Evolutionary conservation across 2,329 filamentous ascomycete genomes (phyloP), one percentile per base, ranked within the genome.

Genomic region (Ophiostoma himal-ulmi): DNA sequence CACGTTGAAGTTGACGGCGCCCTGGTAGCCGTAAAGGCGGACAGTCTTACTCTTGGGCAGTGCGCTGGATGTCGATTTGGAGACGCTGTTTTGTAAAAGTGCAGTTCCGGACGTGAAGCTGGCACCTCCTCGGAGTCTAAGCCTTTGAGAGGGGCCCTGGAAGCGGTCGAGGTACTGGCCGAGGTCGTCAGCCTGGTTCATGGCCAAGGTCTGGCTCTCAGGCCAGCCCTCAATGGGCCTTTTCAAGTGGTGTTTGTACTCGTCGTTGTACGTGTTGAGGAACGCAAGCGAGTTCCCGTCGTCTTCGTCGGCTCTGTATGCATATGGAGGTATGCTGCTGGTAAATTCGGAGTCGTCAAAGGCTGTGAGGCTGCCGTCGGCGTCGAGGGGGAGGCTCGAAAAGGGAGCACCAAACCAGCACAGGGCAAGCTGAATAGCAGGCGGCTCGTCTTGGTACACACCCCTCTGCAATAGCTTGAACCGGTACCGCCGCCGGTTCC

Each of bases 1-100:
- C 20, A 72, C 57, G 65, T 73, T 37, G 37, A 73, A 72, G 30
- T 48, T n/a, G n/a, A 72, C 72, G 7, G 52, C 36, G 36, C 72
- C 72, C 64, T 73, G 72, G 68, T 57, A 71, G 44, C 72, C 72
- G 44, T 69, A 70, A 17, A 73, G 41, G 3, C 66, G 69, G n/a
- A 26, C 20, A 2, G 8, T 30, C 20, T 57, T 68, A 14, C 54
- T 17, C 3, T 20, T 26, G 26, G 44, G 39, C 64, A n/a, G 48
- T 6, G 26, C 7, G 52, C 57, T 7, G 57, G 13, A 2, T 1
- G 5, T 64, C 5, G 44, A 48, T 17, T 22, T 36, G 20, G 36
- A 5, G 20, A 2, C 20, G 7, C 8, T 26, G 20, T n/a, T n/a
- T 5, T 34, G 14, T 34, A 3, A 14, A 8, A 10, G 44, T 20